Percentiles rank a stretch among this genome's conserved stretches.
These are phyloP conservation scores for Peziza echinospora DNA, from an alignment of 495 filamentous ascomycete species.

Conservation along the genomic window DNA sequence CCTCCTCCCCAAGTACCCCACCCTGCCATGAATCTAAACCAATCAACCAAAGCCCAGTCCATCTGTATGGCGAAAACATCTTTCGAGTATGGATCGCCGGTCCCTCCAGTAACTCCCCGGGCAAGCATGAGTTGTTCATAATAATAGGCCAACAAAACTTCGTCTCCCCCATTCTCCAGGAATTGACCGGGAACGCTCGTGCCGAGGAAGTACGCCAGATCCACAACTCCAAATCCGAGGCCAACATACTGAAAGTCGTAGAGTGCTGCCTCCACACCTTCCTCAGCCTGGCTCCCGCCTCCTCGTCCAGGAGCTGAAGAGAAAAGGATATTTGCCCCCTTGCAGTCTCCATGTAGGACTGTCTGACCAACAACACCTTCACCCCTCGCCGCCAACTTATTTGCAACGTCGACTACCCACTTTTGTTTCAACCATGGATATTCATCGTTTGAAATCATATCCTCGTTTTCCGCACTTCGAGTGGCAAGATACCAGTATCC, in stretches of 20 bases:
- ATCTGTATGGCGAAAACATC: constrained; percentile 23
- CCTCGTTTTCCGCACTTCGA: constrained; percentile 20
- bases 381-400: constrained; percentile 18
- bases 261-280: constrained; percentile 22
- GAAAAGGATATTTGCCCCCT: constrained; percentile 23
- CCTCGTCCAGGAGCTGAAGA: constrained; percentile 7
- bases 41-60: constrained; percentile 28
- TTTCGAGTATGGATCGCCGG: too few relatives aligned
- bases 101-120: constrained; percentile 13
- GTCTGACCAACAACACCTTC: constrained; percentile 15
- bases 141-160: constrained; percentile 21
- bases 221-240: constrained; percentile 25
- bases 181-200: constrained; percentile 9
- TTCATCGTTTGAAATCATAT: constrained; percentile 11
- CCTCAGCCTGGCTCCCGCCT: constrained; percentile 1
- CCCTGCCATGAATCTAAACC: constrained; percentile 27
- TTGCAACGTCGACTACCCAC: constrained; percentile 15
- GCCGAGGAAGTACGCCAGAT: constrained; percentile 26
- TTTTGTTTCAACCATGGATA: constrained; percentile 21
- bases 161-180: constrained; percentile 19
- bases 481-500: constrained; percentile 30
- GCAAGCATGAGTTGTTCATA: constrained; percentile 9
- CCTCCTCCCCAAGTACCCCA: constrained; percentile 31
- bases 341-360: constrained; percentile 28
- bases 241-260: constrained; percentile 31